Conservation (phyloP, 306 rosid species). For the Alnus glutinosa region DNA sequence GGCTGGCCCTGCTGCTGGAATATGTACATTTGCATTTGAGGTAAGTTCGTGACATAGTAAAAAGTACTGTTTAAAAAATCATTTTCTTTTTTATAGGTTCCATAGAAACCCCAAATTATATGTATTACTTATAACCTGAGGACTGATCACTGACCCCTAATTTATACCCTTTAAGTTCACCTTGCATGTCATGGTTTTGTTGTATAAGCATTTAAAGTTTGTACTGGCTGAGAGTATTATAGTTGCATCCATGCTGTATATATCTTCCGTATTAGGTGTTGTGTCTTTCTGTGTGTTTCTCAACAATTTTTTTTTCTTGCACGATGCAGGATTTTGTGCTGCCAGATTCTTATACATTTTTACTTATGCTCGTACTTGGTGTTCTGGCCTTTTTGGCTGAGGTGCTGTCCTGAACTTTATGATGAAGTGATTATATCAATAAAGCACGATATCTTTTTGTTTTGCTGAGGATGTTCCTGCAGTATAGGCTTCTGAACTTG, state of each 20-base stretch:
- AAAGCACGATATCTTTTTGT: background rate
- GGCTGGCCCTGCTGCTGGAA: conserved; percentile 62
- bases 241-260: background rate
- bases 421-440: background rate
- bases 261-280: background rate
- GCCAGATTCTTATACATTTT: conserved; percentile 51
- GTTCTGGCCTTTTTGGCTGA: conserved; percentile 75
- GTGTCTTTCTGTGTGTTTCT: background rate
- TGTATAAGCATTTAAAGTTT: background rate
- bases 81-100: background rate
- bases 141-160: background rate
- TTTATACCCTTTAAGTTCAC: background rate
- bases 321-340: conserved; percentile 63
- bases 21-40: conserved; percentile 60
- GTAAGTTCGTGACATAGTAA: conserved; percentile 35
- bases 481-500: conserved; percentile 8
- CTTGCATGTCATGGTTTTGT: background rate
- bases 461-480: background rate
- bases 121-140: background rate
- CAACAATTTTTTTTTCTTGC: background rate
- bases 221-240: background rate
- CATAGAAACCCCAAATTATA: background rate
- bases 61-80: background rate
- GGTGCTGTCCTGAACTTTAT: conserved; percentile 44
- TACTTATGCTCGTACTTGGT: conserved; percentile 58